Evolutionary conservation across 768 basidiomycete species (phyloP).

Genomic region (Tricholoma flavovirens): DNA sequence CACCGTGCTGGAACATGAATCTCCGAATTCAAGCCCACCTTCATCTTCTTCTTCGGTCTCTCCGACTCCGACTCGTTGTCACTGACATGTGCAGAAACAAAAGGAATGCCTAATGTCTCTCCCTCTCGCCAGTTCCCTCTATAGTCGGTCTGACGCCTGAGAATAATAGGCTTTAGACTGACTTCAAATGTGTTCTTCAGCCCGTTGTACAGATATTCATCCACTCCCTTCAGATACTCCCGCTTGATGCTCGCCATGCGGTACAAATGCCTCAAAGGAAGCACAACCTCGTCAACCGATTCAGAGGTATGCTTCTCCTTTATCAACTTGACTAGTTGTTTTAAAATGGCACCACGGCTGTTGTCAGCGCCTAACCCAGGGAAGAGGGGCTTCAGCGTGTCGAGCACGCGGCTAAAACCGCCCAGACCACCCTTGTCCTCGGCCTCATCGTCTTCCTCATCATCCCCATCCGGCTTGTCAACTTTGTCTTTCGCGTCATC

Average conservation of each 20-base stretch:
- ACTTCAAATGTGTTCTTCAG: conserved; percentile 4
- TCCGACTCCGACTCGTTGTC: not conserved
- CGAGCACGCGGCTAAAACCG: not conserved
- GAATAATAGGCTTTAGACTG: not conserved
- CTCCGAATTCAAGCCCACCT: not conserved
- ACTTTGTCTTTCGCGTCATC: no score
- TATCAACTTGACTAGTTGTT: not conserved
- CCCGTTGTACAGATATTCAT: conserved; percentile 9
- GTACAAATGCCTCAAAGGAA: conserved; percentile 13
- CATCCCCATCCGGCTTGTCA: not conserved
- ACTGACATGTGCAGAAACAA: not conserved
- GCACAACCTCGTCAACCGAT: conserved; percentile 4
- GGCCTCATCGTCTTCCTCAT: not conserved
- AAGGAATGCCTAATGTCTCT: not conserved
- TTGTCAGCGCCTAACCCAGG: not conserved
- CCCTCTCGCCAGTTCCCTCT: not conserved
- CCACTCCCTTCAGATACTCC: conserved; percentile 15
- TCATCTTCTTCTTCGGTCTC: not conserved
- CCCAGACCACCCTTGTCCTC: no score
- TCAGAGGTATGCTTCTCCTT: not conserved
- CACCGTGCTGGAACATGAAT: not conserved
- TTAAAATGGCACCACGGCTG: not conserved
- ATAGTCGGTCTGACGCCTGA: not conserved
- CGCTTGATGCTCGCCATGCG: conserved; percentile 10
- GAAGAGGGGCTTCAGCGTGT: not conserved